phyloP scores from a whole-genome alignment of 306 rosid genomes.

The Psophocarpus tetragonolobus region DNA sequence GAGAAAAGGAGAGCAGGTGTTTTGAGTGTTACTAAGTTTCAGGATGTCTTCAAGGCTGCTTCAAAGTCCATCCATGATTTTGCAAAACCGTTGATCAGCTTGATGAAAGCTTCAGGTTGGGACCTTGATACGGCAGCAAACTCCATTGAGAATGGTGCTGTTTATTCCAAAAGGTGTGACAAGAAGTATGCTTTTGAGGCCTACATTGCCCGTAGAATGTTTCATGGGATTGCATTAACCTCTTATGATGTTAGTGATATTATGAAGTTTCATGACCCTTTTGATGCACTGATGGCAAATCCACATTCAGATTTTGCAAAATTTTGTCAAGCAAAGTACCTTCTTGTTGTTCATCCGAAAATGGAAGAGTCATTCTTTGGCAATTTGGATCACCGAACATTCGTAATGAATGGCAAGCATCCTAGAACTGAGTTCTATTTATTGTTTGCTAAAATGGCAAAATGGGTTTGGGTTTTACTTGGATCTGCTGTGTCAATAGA shows the following conservation, averaged over 20 bases:
- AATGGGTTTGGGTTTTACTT: slow-evolving; percentile 75
- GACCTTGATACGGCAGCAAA: slow-evolving; percentile 67
- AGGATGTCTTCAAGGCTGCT: slow-evolving; percentile 52
- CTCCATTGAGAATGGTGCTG: slow-evolving; percentile 53
- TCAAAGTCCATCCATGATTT: slow-evolving; percentile 78
- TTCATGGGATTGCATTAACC: slow-evolving; percentile 39
- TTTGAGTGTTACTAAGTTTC: slow-evolving; percentile 47
- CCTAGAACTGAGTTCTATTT: slow-evolving; percentile 87
- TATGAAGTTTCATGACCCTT: slow-evolving; percentile 64
- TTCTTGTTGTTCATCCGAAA: slow-evolving; percentile 59
- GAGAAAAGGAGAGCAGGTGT: slow-evolving; percentile 45
- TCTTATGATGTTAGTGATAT: slow-evolving; percentile 46
- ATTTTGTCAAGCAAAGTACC: slow-evolving; percentile 63
- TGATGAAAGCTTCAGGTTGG: slow-evolving; percentile 91
- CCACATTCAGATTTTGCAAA: slow-evolving; percentile 74
- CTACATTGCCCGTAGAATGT: slow-evolving; percentile 71
- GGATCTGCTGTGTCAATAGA: slow-evolving; percentile 55
- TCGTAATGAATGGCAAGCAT: slow-evolving; percentile 60
- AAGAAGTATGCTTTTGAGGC: slow-evolving; percentile 89
- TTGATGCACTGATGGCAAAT: slow-evolving; percentile 56
- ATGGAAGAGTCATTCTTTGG: slow-evolving; percentile 81
- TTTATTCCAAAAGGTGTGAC: slow-evolving; percentile 65
- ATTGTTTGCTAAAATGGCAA: slow-evolving; percentile 76
- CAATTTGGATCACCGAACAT: slow-evolving; percentile 66
- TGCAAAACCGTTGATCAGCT: slow-evolving; percentile 70